These are phyloP conservation scores for Magnusiomyces starmeri DNA, from an alignment of 1,139 yeast genomes.

Conservation along the genomic window DNA sequence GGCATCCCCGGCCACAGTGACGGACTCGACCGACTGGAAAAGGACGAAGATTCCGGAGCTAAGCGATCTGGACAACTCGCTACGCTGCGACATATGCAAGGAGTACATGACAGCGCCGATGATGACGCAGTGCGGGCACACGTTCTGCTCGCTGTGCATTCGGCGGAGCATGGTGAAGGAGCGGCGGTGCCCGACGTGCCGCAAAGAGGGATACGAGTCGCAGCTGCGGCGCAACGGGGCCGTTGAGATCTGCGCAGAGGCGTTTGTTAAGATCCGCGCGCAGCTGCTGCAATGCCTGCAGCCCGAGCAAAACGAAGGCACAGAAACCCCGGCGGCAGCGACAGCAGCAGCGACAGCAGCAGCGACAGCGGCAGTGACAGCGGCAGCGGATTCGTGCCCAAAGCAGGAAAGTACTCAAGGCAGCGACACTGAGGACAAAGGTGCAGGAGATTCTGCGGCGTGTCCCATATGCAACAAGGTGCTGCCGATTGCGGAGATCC, in stretches of 20 bases:
- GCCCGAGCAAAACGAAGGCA: slow-evolving; percentile 11
- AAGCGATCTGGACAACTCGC: slow-evolving; percentile 55
- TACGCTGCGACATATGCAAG: slow-evolving; percentile 88
- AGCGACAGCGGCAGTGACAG: not conserved
- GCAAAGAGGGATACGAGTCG: slow-evolving; percentile 63
- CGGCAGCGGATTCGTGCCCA: no score
- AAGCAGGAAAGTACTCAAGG: no score
- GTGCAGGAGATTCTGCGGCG: slow-evolving; percentile 8
- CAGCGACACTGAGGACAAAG: no score
- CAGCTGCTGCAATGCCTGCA: slow-evolving; percentile 13
- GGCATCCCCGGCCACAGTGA: slow-evolving; percentile 29
- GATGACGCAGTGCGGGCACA: slow-evolving; percentile 64
- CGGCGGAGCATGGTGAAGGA: slow-evolving; percentile 57
- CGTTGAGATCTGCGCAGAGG: slow-evolving; percentile 63
- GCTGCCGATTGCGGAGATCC: slow-evolving; percentile 53
- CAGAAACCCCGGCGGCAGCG: not conserved
- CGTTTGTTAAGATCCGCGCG: slow-evolving; percentile 40
- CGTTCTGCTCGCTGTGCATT: slow-evolving; percentile 86
- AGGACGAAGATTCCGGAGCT: slow-evolving; percentile 48
- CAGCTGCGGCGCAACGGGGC: slow-evolving; percentile 59
- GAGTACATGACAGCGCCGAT: slow-evolving; percentile 80
- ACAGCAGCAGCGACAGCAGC: not conserved
- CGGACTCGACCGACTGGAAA: slow-evolving; percentile 71
- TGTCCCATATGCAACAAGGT: slow-evolving; percentile 66
- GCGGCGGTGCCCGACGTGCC: slow-evolving; percentile 73